These are phyloP conservation scores for Termitomyces sp. DNA, from an alignment of 768 basidiomycete species.

Conservation along the genomic window DNA sequence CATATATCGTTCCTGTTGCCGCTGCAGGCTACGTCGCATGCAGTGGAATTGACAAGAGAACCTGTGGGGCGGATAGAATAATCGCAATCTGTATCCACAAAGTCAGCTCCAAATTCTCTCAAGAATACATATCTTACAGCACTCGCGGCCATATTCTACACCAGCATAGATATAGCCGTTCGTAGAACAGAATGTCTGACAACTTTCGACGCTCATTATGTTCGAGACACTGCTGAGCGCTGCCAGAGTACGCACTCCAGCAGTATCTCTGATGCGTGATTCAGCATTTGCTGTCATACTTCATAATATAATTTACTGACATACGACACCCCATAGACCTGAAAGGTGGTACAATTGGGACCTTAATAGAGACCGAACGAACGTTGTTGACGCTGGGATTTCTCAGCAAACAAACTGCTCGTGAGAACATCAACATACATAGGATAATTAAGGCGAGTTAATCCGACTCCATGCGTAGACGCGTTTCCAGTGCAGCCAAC, in stretches of 20 bases:
- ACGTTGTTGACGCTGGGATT: background rate
- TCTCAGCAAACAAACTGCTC: background rate
- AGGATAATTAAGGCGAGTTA: background rate
- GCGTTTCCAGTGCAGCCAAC: background rate
- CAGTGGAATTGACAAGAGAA: background rate
- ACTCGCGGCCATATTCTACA: constrained; percentile 4
- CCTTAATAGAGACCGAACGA: constrained; percentile 2
- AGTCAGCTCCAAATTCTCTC: background rate
- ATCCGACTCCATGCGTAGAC: background rate
- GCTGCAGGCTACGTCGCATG: background rate
- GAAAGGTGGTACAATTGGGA: background rate
- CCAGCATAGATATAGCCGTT: constrained; percentile 6
- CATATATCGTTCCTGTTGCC: constrained; percentile 3
- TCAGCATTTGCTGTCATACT: background rate
- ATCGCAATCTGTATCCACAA: constrained; percentile 3
- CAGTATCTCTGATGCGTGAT: background rate
- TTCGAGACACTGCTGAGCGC: background rate
- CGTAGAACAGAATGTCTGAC: constrained; percentile 3
- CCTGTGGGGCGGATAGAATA: constrained; percentile 1
- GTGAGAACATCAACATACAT: background rate
- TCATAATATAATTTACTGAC: background rate
- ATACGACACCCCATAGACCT: constrained; percentile 1
- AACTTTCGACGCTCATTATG: constrained; percentile 4
- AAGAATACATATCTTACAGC: background rate
- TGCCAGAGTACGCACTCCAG: background rate